phyloP scores from a whole-genome alignment of 2,329 filamentous ascomycete genomes.

The Curvularia verruculosa region DNA sequence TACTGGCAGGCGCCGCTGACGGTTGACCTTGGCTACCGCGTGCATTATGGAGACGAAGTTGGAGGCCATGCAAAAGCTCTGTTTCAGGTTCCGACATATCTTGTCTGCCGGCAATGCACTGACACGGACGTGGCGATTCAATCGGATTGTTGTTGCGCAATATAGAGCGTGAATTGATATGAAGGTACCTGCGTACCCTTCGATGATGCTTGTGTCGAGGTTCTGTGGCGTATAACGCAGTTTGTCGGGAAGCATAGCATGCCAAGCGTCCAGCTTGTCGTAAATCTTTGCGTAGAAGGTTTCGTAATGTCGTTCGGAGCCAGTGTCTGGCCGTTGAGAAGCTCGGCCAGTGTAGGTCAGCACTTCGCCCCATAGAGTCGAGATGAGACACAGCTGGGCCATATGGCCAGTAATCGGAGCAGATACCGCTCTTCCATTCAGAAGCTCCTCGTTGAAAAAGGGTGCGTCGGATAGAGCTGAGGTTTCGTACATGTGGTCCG shows the following conservation, averaged over 20 bases:
- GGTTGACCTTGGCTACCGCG: constrained; percentile 33
- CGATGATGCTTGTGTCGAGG: constrained; percentile 61
- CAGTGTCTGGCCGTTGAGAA: constrained; percentile 51
- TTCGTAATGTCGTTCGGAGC: constrained; percentile 57
- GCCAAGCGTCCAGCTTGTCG: constrained; percentile 65
- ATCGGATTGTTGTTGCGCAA: constrained; percentile 66
- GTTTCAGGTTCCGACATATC: constrained; percentile 41
- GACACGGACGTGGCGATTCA: constrained; percentile 63
- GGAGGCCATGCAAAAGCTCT: constrained; percentile 36
- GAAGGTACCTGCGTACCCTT: constrained; percentile 64
- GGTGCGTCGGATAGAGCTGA: constrained; percentile 64
- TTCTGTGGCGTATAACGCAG: constrained; percentile 64
- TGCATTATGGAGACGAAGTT: constrained; percentile 45
- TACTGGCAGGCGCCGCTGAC: constrained; percentile 35
- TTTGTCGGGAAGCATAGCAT: constrained; percentile 60
- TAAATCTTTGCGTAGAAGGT: constrained; percentile 60
- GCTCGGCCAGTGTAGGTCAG: constrained; percentile 64
- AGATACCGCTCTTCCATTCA: constrained; percentile 43
- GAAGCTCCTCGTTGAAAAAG: constrained; percentile 63
- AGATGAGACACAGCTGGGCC: constrained; percentile 66
- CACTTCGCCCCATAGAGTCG: constrained; percentile 70
- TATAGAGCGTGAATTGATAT: constrained; percentile 71
- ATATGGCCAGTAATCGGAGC: constrained; percentile 56
- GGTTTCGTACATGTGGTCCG: constrained; percentile 66
- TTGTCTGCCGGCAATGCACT: constrained; percentile 35